Evolutionary conservation across 306 rosid genomes (phyloP), one percentile per base, ranked within the genome.

Genomic region (Acmispon strigosus): DNA sequence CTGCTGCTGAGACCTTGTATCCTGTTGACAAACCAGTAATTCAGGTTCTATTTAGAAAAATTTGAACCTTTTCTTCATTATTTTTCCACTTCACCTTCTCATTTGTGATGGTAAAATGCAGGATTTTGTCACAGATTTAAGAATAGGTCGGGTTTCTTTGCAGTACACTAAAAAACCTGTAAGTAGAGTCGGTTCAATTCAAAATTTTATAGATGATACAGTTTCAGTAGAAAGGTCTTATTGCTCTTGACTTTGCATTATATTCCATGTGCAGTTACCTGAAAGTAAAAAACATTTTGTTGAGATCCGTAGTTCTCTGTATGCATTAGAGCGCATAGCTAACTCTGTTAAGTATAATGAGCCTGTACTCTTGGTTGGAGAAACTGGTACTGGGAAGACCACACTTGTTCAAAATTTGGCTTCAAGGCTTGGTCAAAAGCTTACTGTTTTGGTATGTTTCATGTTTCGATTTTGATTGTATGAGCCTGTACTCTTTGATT

Each of bases 311-410:
- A 87, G 83, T 84, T 90, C 96, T 75, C 70, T 94, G 64, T 86
- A 84, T 82, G 75, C 84, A 18, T 87, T 94, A 16, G 97, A 90
- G 85, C 86, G 88, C 43, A 80, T 94, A 72, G 97, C 98, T 19
- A 83, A 87, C 59, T 90, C 96, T 77, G 94, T 89, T 57, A 86
- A 85, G 84, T 85, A 78, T 77, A 94, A 89, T 58, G 98, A 94
- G 82, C 86, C 98, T 62, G 96, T 90, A 51, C 98, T 94, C 52
- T 78, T 94, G 84, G 96, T 94, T 76, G 98, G 98, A 76, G 98
- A 94, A 86, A 94, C 98, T 73, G 98, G 98, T 81, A 94, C 97
- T 0, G 98, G 98, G 70, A 94, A 94, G 86, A 94, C 98, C 37
- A 90, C 98, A 17, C 87, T 94, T 49, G 96, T 94, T 72, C 98